Base-by-base conservation (phyloP, 2,329 filamentous ascomycete species). In the Didymella glomerata region DNA sequence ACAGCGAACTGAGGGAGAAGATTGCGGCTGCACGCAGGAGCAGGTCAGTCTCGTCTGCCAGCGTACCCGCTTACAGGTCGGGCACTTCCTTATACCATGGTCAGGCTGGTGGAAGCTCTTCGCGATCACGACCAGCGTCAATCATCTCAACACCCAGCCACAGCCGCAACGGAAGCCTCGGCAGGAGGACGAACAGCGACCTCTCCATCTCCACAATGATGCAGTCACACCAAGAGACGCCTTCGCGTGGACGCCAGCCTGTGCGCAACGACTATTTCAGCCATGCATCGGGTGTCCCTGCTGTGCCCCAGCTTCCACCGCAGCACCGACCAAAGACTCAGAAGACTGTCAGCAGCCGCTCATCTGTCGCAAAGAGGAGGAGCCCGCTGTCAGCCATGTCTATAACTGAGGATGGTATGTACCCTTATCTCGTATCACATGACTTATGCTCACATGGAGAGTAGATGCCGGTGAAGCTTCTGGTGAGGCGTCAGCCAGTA, bases 191-290 rank as follows among this genome's bases (percentile, higher is more conserved):
- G 14, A 56, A 61, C 59, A 61, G 62, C 47, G 65, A 68, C 38
- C 60, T 67, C 9, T 68, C 67, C n/a, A 69, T 68, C 24, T 64
- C 65, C 22, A 65, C 65, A 1, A 61, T 68, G 58, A 68, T 83
- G 61, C 53, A 46, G 30, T 59, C 56, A 20, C 27, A 47, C 50
- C 56, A 54, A 34, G 56, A 59, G 40, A 40, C 46, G 13, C 50
- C 56, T 41, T 54, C 50, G 5, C 50, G 56, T 20, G 56, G 56
- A 54, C 56, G 56, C 41, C 56, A 59, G 22, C 50, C 56, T 41
- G 56, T 32, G 30, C 56, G 56, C 32, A 47, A 34, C 41, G 56
- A 59, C 27, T 54, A 59, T 28, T 49, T 54, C 20, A 51, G 46
- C 27, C 24, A 49, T 4, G 7, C n/a, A 18, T 47, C 50, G 2